Base-by-base conservation (phyloP, 768 basidiomycete species). In the Clavulina sp. region DNA sequence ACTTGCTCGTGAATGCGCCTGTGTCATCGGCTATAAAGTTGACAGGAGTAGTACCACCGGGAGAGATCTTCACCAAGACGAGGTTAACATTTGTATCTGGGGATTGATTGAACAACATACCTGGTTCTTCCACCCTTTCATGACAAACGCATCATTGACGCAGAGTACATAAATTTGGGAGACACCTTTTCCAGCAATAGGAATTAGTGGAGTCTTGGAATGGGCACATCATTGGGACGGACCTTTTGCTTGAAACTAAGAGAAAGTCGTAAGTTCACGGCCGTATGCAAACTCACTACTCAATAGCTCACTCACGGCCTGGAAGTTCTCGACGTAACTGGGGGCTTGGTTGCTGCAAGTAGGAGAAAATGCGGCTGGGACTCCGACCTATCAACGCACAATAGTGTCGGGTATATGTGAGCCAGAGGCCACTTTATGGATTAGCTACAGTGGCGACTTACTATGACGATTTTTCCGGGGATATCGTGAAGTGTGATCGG, bases 101-200 rank as follows among this genome's bases (percentile, higher is more conserved):
- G 13, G 36, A 13, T 13, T 9, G 26, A 13, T 9, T 26, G 43
- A 9, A 28, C 13, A 46, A 46, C 43, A 36, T 38, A 63, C 48
- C 51, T 60, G 57, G 53, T 60, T 52, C 51, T 61, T 61, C 65
- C 64, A 64, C n/a, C 63, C 66, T 41, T 78, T 73, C 53, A 71
- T 75, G 41, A 84, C 81, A 59, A 82, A 89, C 4, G 73, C 71
- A 61, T 92, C 87, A 62, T 91, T 91, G 52, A 84, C 79, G 24
- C 77, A 68, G 51, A 91, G 65, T 51, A 89, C 73, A 55, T 77
- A 81, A 54, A 86, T 54, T 29, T 30, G 54, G 24, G 51, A 16
- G 24, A 57, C 44, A 32, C 50, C 56, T 57, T 31, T 21, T n/a
- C 29, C 2, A 46, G 3, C 13, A 34, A 5, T 4, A 47, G 28